A percentile compares a stretch with the other conserved stretches of the same genome.
Conservation (phyloP, 2,329 filamentous ascomycete species). For the Microdochium nivale region DNA sequence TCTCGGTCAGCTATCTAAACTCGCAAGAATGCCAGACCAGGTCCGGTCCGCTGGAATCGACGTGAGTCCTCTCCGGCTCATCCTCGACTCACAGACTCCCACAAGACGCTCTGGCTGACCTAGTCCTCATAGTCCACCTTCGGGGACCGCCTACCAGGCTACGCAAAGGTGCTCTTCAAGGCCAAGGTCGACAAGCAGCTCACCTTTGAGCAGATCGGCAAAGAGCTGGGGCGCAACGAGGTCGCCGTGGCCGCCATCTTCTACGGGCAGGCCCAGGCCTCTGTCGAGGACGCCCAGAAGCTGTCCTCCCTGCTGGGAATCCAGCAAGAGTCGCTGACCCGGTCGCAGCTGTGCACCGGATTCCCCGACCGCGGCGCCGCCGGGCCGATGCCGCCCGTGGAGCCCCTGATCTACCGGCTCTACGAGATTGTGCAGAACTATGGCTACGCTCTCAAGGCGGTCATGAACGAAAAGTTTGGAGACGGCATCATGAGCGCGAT, state of each 20-base stretch:
- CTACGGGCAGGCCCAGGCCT: constrained; percentile 77
- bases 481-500: constrained; percentile 98
- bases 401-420: constrained; percentile 81
- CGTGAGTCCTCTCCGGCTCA: constrained; percentile 9
- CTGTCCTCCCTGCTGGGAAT: constrained; percentile 60
- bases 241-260: constrained; percentile 83
- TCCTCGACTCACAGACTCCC: neutral
- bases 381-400: constrained; percentile 74
- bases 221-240: constrained; percentile 67
- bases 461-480: constrained; percentile 91
- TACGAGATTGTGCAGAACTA: constrained; percentile 97
- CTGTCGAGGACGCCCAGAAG: constrained; percentile 55
- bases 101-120: neutral
- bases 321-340: constrained; percentile 43
- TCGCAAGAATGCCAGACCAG: no score
- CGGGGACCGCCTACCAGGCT: constrained; percentile 58
- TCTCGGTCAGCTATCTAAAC: no score
- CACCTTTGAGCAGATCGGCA: constrained; percentile 70
- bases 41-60: constrained; percentile 13
- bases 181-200: constrained; percentile 71
- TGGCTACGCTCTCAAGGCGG: constrained; percentile 89
- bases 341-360: constrained; percentile 47
- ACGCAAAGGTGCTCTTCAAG: constrained; percentile 66
- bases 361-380: constrained; percentile 75
- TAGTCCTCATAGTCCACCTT: constrained; percentile 47